Evolutionary conservation across 2,329 filamentous ascomycete genomes (phyloP).

Genomic region (Amesomyces nigricolor): DNA sequence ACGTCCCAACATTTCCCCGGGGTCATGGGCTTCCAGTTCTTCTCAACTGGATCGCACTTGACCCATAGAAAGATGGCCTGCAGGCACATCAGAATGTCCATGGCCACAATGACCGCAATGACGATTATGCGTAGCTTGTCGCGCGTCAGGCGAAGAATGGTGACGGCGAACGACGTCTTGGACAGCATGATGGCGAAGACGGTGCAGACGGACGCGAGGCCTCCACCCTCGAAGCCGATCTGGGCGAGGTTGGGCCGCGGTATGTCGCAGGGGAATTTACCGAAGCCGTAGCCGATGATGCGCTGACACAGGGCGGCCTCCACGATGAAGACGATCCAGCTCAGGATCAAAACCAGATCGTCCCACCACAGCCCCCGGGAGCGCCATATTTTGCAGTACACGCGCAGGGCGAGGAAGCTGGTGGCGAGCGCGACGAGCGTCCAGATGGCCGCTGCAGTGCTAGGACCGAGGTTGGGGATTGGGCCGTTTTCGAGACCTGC

Average conservation of each 20-base stretch:
- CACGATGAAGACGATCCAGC: conserved; percentile 16
- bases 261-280: conserved; percentile 16
- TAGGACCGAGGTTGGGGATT: background rate
- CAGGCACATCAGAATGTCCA: conserved; percentile 27
- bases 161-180: conserved; percentile 37
- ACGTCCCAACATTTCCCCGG: conserved; percentile 18
- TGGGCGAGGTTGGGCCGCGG: background rate
- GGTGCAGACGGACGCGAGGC: conserved; percentile 5
- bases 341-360: conserved; percentile 15
- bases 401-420: conserved; percentile 15
- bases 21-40: background rate
- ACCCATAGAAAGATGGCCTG: conserved; percentile 23
- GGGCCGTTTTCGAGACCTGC: background rate
- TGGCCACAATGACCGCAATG: conserved; percentile 30
- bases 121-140: conserved; percentile 26
- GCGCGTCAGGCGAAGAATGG: conserved; percentile 31
- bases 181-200: conserved; percentile 23
- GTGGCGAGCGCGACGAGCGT: conserved; percentile 7
- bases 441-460: conserved; percentile 10
- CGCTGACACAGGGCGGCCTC: conserved; percentile 3
- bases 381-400: conserved; percentile 21
- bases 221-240: conserved; percentile 5
- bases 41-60: conserved; percentile 1
- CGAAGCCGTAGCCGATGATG: conserved; percentile 12
- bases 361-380: conserved; percentile 22